Percentiles rank a stretch among this genome's conserved stretches.
phyloP scores from a whole-genome alignment of 2,329 filamentous ascomycete species.

The Calonectria fujianensis region DNA sequence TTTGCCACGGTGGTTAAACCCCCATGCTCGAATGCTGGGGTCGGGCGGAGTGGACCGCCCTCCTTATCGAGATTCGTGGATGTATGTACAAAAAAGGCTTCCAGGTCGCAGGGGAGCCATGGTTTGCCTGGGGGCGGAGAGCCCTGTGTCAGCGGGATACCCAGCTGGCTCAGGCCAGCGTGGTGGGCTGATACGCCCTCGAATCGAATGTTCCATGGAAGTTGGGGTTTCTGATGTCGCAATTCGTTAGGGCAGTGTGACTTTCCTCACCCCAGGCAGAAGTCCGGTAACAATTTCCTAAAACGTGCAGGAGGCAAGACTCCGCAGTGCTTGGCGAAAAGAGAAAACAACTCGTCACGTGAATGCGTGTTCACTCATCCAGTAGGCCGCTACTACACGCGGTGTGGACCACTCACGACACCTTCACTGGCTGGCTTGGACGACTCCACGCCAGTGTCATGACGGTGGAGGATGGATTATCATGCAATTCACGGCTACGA shows the following conservation, averaged over 20 bases:
- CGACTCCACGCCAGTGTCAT: slow-evolving; percentile 47
- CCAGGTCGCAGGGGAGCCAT: slow-evolving; percentile 27
- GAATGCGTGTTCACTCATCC: slow-evolving; percentile 38
- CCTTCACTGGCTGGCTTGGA: slow-evolving; percentile 43
- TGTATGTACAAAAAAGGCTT: slow-evolving; percentile 31
- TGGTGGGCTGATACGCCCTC: slow-evolving; percentile 42
- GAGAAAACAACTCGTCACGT: slow-evolving; percentile 44
- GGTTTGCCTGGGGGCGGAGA: slow-evolving; percentile 30
- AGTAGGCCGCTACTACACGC: slow-evolving; percentile 28
- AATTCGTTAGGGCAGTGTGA: slow-evolving; percentile 28
- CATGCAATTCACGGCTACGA: slow-evolving; percentile 76
- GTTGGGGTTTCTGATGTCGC: slow-evolving; percentile 30
- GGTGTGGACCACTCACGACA: slow-evolving; percentile 43
- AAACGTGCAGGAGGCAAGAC: slow-evolving; percentile 1
- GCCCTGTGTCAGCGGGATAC: slow-evolving; percentile 28
- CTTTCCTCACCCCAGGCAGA: slow-evolving; percentile 7
- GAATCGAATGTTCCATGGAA: slow-evolving; percentile 48
- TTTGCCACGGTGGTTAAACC: slow-evolving; percentile 44
- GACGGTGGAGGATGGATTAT: slow-evolving; percentile 71
- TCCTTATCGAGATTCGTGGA: slow-evolving; percentile 46
- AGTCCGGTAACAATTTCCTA: slow-evolving; percentile 38
- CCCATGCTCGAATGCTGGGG: slow-evolving; percentile 36
- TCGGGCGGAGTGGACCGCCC: slow-evolving; percentile 40
- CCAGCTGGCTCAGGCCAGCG: slow-evolving; percentile 41
- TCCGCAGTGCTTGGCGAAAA: not conserved